Evolutionary conservation across 805 yeast genomes (phyloP), one percentile per base, ranked within the genome.

Genomic region (Kluyveromyces aestuarii): DNA sequence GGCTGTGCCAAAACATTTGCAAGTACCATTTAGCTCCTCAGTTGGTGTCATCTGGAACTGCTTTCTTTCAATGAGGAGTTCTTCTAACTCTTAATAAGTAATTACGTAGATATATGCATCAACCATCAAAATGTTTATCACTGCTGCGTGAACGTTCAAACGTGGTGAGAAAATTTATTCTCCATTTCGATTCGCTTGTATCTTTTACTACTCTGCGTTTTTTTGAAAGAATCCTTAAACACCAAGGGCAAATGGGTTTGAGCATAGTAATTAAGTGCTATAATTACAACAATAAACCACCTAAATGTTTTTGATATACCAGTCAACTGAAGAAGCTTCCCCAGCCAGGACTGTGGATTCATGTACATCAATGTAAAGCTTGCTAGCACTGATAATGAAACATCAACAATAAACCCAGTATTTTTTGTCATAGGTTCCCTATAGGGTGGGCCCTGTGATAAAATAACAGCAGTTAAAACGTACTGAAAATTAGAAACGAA

Each of bases 21-120:
- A 91, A 66, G 95, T 91, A 6, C 96, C 97, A 0, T 91, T 93
- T 63, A 82, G 95, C 48, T 84, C 93, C 8, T 72, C 86, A 17
- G 72, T 93, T 6, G 91, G 96, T 27, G 95, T 91, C 17, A 69
- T 91, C 37, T 91, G 99, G 98, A 91, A 93, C 62, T 89, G 96
- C 47, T 90, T 85, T 69, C 70, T 91, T 45, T 88, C 96, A 0
- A 80, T 87, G 76, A 73, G 86, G 58, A 87, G 87, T 56, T 82
- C 87, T 3, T 67, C 74, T 1, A 61, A 60, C 43, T 56, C 57
- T 8, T 30, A 40, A 14, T 30, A 40, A 17, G 19, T 30, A 13
- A 11, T 10, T 30, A 30, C 14, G 14, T 30, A 30, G 8, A 30
- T 21, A 27, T 40, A 37, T 40, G 21, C 39, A 37, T 43, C 17